Conservation (phyloP, 208 protist species). For the Trichomonas vaginalis region DNA sequence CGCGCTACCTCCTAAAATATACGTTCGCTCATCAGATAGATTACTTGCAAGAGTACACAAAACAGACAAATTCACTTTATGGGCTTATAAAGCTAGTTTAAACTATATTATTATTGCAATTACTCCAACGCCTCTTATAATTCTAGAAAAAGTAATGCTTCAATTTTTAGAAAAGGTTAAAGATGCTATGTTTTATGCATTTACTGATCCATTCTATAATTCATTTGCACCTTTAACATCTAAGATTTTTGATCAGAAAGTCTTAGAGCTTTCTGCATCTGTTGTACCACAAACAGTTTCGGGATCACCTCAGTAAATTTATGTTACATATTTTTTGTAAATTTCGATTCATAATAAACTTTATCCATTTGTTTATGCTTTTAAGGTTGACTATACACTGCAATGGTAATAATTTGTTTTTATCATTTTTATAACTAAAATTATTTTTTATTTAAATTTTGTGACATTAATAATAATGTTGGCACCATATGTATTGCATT, state of each 20-base stretch:
- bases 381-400: too few relatives aligned
- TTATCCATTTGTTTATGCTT: too few relatives aligned
- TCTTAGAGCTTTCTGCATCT: neutral
- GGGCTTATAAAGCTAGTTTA: neutral
- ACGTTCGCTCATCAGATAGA: neutral
- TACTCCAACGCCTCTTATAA: neutral
- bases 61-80: neutral
- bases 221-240: neutral
- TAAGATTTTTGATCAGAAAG: neutral
- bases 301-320: neutral
- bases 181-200: neutral
- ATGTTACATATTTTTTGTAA: neutral
- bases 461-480: too few relatives aligned
- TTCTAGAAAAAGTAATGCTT: neutral
- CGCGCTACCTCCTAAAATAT: neutral
- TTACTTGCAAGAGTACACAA: neutral
- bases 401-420: too few relatives aligned
- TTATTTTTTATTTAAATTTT: too few relatives aligned
- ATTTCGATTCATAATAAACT: too few relatives aligned
- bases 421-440: too few relatives aligned
- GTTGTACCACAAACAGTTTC: neutral
- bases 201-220: neutral
- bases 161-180: neutral
- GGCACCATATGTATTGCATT: too few relatives aligned
- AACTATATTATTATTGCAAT: neutral